These are phyloP conservation scores for Yamadazyma tumulicola DNA, from an alignment of 805 yeast species.

Conservation along the genomic window DNA sequence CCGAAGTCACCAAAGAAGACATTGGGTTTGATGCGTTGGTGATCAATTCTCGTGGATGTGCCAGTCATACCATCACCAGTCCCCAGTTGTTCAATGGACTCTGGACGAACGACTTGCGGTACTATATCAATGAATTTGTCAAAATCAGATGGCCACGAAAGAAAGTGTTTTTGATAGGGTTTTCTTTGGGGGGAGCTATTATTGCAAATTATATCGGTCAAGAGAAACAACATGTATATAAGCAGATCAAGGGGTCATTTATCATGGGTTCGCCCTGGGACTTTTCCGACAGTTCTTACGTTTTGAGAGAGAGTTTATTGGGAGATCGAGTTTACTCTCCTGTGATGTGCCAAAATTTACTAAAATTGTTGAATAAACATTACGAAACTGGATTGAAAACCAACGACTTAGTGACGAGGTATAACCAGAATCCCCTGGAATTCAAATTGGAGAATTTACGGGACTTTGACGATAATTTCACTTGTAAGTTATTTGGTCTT, in stretches of 20 bases:
- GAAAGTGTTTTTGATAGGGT: conserved; percentile 63
- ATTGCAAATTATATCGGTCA: conserved; percentile 68
- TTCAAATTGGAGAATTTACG: conserved; percentile 36
- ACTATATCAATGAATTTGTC: conserved; percentile 49
- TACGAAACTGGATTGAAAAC: conserved; percentile 23
- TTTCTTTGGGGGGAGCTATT: conserved; percentile 70
- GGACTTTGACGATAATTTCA: conserved; percentile 61
- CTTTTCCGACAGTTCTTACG: conserved; percentile 50
- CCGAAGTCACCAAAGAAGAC: conserved; percentile 36
- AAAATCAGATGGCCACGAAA: conserved; percentile 54
- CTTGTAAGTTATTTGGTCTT: conserved; percentile 62
- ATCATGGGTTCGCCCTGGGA: conserved; percentile 74
- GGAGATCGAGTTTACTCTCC: conserved; percentile 42
- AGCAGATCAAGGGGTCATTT: conserved; percentile 55
- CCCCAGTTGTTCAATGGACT: conserved; percentile 66
- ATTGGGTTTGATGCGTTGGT: conserved; percentile 54
- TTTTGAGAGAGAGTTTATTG: conserved; percentile 38
- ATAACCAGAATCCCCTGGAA: conserved; percentile 25
- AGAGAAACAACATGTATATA: conserved; percentile 46
- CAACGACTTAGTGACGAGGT: conserved; percentile 23
- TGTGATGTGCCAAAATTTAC: conserved; percentile 37
- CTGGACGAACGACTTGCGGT: conserved; percentile 67
- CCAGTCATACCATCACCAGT: conserved; percentile 66
- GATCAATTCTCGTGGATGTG: conserved; percentile 72
- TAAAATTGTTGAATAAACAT: conserved; percentile 30